These are phyloP conservation scores for Botrytis squamosa DNA, from an alignment of 2,329 filamentous ascomycete species.

Conservation along the genomic window DNA sequence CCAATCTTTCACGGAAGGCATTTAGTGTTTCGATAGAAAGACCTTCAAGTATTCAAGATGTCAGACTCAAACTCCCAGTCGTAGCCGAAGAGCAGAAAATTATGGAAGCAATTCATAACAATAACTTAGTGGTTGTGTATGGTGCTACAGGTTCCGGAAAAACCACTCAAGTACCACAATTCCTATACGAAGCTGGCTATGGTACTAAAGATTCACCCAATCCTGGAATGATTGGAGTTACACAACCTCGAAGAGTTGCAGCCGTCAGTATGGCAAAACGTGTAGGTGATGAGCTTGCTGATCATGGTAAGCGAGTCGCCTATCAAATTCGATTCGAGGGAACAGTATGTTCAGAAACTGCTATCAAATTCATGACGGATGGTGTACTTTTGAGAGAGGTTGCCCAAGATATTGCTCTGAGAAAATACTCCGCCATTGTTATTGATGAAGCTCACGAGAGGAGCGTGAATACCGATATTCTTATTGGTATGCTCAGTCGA, in stretches of 20 bases:
- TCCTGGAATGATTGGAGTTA: slow-evolving; percentile 90
- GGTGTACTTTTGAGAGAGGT: slow-evolving; percentile 92
- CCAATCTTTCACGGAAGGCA: slow-evolving; percentile 64
- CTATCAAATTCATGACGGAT: slow-evolving; percentile 98
- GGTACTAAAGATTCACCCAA: slow-evolving; percentile 75
- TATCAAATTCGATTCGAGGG: slow-evolving; percentile 97
- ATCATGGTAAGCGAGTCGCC: slow-evolving; percentile 73
- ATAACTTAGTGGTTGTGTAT: slow-evolving; percentile 86
- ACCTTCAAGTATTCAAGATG: slow-evolving; percentile 70
- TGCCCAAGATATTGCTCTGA: slow-evolving; percentile 80
- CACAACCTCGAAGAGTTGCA: slow-evolving; percentile 90
- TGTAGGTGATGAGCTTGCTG: slow-evolving; percentile 80
- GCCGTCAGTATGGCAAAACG: slow-evolving; percentile 96
- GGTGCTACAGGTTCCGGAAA: slow-evolving; percentile 96
- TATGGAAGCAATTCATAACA: slow-evolving; percentile 95
- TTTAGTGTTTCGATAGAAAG: slow-evolving; percentile 73
- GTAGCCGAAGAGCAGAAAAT: slow-evolving; percentile 95
- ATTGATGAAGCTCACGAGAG: slow-evolving; percentile 97
- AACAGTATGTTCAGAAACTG: slow-evolving; percentile 74
- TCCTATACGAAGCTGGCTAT: slow-evolving; percentile 91
- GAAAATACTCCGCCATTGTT: slow-evolving; percentile 88
- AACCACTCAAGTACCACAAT: slow-evolving; percentile 95
- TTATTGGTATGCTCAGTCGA: slow-evolving; percentile 95
- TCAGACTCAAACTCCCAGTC: slow-evolving; percentile 78
- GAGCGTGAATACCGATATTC: slow-evolving; percentile 94